phyloP scores from a whole-genome alignment of 495 filamentous ascomycete genomes.

The Rusavskia elegans region DNA sequence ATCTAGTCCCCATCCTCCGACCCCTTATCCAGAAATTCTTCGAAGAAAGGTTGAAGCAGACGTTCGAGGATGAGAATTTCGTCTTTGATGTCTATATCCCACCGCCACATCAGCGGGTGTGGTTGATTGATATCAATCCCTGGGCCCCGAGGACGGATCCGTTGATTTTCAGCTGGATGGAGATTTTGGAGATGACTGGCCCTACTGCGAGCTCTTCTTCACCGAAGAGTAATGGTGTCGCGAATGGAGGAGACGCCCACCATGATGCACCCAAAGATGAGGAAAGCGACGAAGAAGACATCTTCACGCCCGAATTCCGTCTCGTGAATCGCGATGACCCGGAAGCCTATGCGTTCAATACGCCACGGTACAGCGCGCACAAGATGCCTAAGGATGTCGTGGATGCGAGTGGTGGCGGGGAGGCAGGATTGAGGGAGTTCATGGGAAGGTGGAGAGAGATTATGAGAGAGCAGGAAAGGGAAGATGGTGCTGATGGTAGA shows the following conservation, averaged over 20 bases:
- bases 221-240: conserved; percentile 18
- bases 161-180: conserved; percentile 78
- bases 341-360: conserved; percentile 69
- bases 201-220: conserved; percentile 10
- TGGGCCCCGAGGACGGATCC: conserved; percentile 87
- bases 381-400: conserved; percentile 93
- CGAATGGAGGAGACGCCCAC: conserved; percentile 2
- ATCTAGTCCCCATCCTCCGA: conserved; percentile 32
- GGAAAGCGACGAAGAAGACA: conserved; percentile 26
- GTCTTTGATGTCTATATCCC: conserved; percentile 86
- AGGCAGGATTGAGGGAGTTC: conserved; percentile 67
- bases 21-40: conserved; percentile 65
- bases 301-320: conserved; percentile 60
- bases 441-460: conserved; percentile 75
- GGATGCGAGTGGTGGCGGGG: conserved; percentile 61
- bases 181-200: conserved; percentile 58
- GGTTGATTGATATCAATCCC: conserved; percentile 88
- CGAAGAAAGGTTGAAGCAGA: conserved; percentile 46
- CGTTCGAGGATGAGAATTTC: conserved; percentile 71
- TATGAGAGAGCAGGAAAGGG: conserved; percentile 37
- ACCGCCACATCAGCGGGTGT: conserved; percentile 56
- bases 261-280: conserved; percentile 10
- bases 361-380: conserved; percentile 83
- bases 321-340: conserved; percentile 71
- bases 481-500: conserved; percentile 31